Conservation (phyloP, 495 filamentous ascomycete species). For the Chaetomium tenue region DNA sequence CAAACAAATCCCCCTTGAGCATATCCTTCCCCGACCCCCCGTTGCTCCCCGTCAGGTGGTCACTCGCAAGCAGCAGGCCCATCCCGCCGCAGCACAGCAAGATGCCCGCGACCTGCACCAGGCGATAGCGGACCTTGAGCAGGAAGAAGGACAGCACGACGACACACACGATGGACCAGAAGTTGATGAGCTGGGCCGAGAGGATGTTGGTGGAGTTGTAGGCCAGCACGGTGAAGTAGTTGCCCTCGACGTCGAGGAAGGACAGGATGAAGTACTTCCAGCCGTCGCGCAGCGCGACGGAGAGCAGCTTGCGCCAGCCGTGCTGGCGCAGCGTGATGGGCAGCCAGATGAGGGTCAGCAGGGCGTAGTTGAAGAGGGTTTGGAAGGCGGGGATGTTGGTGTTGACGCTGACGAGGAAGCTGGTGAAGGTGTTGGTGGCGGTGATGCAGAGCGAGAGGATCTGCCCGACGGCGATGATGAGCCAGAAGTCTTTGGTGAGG, state of each 20-base stretch:
- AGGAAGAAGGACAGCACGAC: constrained; percentile 79
- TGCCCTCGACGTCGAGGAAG: constrained; percentile 93
- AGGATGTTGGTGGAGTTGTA: constrained; percentile 90
- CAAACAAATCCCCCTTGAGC: constrained; percentile 91
- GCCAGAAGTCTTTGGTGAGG: constrained; percentile 80
- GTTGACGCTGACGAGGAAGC: constrained; percentile 62
- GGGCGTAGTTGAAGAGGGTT: constrained; percentile 87
- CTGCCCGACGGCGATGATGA: constrained; percentile 80
- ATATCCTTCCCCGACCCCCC: constrained; percentile 62
- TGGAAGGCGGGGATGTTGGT: constrained; percentile 97
- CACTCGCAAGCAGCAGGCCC: constrained; percentile 81
- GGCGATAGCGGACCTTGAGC: constrained; percentile 83
- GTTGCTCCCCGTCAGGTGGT: constrained; percentile 74
- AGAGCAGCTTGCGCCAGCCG: constrained; percentile 67
- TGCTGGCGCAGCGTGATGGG: constrained; percentile 78
- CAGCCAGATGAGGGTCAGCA: constrained; percentile 81
- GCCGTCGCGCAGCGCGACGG: constrained; percentile 63
- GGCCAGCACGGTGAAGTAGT: constrained; percentile 94
- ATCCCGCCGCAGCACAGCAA: constrained; percentile 89
- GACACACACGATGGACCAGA: constrained; percentile 96
- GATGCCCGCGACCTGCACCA: constrained; percentile 80
- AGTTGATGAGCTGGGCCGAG: constrained; percentile 93
- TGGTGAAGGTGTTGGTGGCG: constrained; percentile 81
- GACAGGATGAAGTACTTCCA: constrained; percentile 94
- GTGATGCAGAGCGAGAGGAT: constrained; percentile 84